These are phyloP conservation scores for Sporothrix schenckii DNA, from an alignment of 2,329 filamentous ascomycete species.

Conservation along the genomic window DNA sequence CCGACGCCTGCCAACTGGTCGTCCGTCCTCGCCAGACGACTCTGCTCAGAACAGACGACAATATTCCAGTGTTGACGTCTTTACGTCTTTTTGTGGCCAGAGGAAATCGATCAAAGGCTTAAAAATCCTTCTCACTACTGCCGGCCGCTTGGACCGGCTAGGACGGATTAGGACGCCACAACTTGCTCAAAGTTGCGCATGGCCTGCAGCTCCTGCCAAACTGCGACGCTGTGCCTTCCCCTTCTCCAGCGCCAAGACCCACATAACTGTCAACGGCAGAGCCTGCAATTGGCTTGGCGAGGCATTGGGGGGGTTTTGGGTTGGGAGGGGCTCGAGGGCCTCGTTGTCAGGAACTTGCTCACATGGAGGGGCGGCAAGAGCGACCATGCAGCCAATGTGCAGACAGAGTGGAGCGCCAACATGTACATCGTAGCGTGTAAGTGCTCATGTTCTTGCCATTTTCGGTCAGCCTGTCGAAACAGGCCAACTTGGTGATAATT, in stretches of 20 bases:
- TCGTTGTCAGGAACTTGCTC: constrained; percentile 13
- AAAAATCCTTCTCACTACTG: constrained; percentile 32
- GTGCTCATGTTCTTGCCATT: constrained; percentile 12
- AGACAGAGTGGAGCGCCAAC: background rate
- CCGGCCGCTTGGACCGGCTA: constrained; percentile 30
- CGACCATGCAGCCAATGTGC: background rate
- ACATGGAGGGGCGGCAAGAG: constrained; percentile 12
- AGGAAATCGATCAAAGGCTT: no score
- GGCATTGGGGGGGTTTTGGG: background rate
- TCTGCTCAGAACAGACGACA: no score
- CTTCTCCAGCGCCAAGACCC: constrained; percentile 4
- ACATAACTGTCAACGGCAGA: background rate
- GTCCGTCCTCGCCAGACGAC: background rate
- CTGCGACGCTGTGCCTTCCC: constrained; percentile 19
- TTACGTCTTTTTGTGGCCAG: no score
- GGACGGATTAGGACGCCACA: constrained; percentile 42
- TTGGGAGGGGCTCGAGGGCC: constrained; percentile 12
- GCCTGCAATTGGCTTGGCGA: background rate
- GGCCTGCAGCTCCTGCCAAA: constrained; percentile 13
- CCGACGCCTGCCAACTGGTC: background rate
- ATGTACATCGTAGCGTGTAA: background rate
- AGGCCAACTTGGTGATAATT: background rate
- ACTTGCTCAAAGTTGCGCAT: constrained; percentile 57
- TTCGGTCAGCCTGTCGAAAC: constrained; percentile 7
- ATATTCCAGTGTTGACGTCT: no score